Percentiles rank a stretch among this genome's conserved stretches.
Evolutionary conservation across 352 stramenopile species (phyloP).

Genomic region (Phytophthora pistaciae): DNA sequence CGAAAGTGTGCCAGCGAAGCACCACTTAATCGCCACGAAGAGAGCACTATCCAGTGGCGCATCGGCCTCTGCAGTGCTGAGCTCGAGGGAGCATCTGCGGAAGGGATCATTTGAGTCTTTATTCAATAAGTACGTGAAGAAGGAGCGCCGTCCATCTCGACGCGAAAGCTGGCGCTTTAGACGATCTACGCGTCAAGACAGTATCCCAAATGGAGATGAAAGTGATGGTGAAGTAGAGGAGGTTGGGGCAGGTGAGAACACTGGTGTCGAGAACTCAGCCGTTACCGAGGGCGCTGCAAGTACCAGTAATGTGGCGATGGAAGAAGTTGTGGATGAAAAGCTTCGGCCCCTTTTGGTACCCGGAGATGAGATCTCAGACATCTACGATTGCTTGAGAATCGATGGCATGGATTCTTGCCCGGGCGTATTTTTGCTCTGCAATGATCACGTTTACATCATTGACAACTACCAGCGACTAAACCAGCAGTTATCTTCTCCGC

Average conservation of each 20-base stretch:
- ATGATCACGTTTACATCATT: slow-evolving; percentile 74
- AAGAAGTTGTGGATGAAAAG: slow-evolving; percentile 72
- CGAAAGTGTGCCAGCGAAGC: slow-evolving; percentile 8
- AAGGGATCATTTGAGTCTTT: slow-evolving; percentile 40
- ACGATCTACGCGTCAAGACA: slow-evolving; percentile 28
- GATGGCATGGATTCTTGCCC: slow-evolving; percentile 85
- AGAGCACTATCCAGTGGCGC: slow-evolving; percentile 12
- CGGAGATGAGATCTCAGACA: slow-evolving; percentile 71
- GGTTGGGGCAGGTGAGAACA: slow-evolving; percentile 19
- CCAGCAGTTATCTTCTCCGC: slow-evolving; percentile 17
- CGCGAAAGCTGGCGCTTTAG: slow-evolving; percentile 32
- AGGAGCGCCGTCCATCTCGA: slow-evolving; percentile 16
- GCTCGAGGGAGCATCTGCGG: slow-evolving; percentile 18
- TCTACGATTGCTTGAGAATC: slow-evolving; percentile 76
- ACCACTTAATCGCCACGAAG: slow-evolving; percentile 8
- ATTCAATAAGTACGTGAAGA: slow-evolving; percentile 40
- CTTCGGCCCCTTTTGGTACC: slow-evolving; percentile 70
- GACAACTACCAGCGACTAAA: slow-evolving; percentile 73
- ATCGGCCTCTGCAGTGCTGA: slow-evolving; percentile 29
- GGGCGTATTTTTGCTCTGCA: slow-evolving; percentile 75
- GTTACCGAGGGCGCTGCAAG: slow-evolving; percentile 17
- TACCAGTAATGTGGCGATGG: slow-evolving; percentile 4
- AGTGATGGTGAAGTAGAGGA: slow-evolving; percentile 21
- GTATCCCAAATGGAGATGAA: slow-evolving; percentile 13
- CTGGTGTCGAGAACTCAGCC: slow-evolving; percentile 11